A percentile compares a stretch with the other conserved stretches of the same genome.
These are phyloP conservation scores for Blepharisma undulans DNA, from an alignment of 169 alveolate genomes.

Conservation along the genomic window DNA sequence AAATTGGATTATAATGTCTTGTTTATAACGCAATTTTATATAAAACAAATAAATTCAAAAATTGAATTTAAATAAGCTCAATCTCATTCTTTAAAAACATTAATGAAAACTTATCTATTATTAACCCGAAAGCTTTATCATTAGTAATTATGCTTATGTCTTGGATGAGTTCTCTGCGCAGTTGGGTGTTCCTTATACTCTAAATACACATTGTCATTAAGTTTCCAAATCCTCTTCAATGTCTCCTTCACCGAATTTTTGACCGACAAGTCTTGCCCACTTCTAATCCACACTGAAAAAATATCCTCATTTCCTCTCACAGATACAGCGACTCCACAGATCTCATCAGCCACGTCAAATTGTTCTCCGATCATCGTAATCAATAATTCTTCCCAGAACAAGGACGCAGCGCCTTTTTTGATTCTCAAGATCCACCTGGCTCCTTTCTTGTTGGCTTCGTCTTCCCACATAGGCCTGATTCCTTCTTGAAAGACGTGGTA, in stretches of 20 bases:
- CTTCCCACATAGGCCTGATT: slow-evolving; percentile 83
- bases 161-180: not conserved
- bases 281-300: slow-evolving; percentile 54
- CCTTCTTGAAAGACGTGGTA: slow-evolving; percentile 69
- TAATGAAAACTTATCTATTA: not conserved
- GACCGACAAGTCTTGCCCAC: slow-evolving; percentile 41
- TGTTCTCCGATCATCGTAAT: slow-evolving; percentile 66
- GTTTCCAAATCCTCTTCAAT: slow-evolving; percentile 34
- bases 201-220: slow-evolving; percentile 29
- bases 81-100: not conserved
- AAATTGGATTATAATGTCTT: too few species aligned
- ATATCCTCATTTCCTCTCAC: slow-evolving; percentile 48
- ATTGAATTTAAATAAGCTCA: not conserved
- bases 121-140: not conserved
- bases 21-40: too few species aligned
- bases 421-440: slow-evolving; percentile 72
- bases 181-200: slow-evolving; percentile 44
- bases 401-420: slow-evolving; percentile 63
- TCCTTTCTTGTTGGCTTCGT: slow-evolving; percentile 74
- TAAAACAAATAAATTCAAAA: too few species aligned
- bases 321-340: slow-evolving; percentile 52
- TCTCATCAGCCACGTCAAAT: slow-evolving; percentile 48
- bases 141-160: not conserved
- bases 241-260: slow-evolving; percentile 33
- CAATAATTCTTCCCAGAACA: slow-evolving; percentile 76